Base-by-base conservation (phyloP, 1,284 basidiomycete species). In the Leccinum ponderosum region DNA sequence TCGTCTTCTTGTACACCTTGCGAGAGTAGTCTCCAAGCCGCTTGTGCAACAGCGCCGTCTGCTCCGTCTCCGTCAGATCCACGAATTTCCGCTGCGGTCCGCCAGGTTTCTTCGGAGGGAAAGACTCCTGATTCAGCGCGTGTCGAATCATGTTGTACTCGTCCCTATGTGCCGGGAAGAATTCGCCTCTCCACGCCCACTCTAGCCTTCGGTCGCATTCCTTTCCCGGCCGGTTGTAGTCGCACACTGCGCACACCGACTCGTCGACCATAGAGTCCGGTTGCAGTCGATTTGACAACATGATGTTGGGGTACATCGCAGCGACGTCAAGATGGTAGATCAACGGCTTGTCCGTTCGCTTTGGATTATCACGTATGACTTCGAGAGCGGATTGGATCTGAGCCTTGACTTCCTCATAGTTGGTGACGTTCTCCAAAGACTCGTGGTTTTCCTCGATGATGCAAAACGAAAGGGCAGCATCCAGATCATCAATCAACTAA, bases 231-330 rank as follows among this genome's bases (percentile, higher is more conserved):
- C 96, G 87, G 72, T 99, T 99, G 77, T 92, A 99, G 78, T 99
- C 97, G 78, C 97, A 99, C 6, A 98, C 95, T 0, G 97, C 97
- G 73, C 97, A 99, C 51, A 90, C 93, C 7, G 96, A 89, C 76
- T 99, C 97, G 72, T 97, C 94, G 15, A 98, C 93, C 76, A 99
- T 93, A 1, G 97, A 97, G 76, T 99, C 97, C 2, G 97, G 97
- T 70, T 99, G 97, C 3, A 99, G 85, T 58, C 97, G 93, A 75
- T 99, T 99, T 31, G 95, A 98, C 81, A 99, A 91, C 97, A 99
- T 99, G 87, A 99, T 99, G 79, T 99, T 99, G 61, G 97, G 97
- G 73, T 99, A 99, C 97, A 99, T 99, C 67, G 97, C 97, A 1
- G 97, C 97, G 64, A 99, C 97, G 73, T 99, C 97, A 72, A 99